Evolutionary conservation across 495 filamentous ascomycete genomes (phyloP), one percentile per base, ranked within the genome.

Genomic region (Podospora conica): DNA sequence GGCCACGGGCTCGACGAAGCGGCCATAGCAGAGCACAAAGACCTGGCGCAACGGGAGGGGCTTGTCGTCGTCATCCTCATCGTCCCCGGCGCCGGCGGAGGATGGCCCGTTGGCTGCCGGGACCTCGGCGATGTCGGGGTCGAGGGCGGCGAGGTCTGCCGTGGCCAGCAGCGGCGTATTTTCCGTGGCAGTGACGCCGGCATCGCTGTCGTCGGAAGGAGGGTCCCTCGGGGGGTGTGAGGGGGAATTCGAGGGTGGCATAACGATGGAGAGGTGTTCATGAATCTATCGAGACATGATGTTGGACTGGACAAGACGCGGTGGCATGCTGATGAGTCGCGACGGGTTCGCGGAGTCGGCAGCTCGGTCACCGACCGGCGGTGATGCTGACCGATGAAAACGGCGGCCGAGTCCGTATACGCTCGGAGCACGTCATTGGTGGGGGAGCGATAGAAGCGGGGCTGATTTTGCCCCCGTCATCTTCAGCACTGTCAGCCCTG

Each of bases 1-100:
- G 18, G 88, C 86, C 31, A 91, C 78, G 4, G 89, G 89, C 74
- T 92, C 89, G n/a, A 90, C 74, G n/a, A 87, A 72, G 10, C 88
- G 82, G 1, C 86, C 85, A 71, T 83, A 89, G 76, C 89, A 91
- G 22, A 92, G 83, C 3, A 88, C 73, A 53, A 87, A 68, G 53
- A 92, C 83, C 70, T 91, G 89, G 10, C 66, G 22, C 61, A 77
- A 76, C 11, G 87, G 88, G 15, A 91, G 67, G 9, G 86, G 82
- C 60, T 74, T 78, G 65, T 76, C 70, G 4, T 76, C 76, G 53
- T 55, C 56, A 3, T 69, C 57, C 18, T 33, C 29, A 61, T n/a
- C 25, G 40, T 73, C 70, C 15, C 78, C 73, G 53, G 23, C 55
- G 40, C 70, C 69, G 29, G 70, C 64, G 9, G 21, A 60, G 7